A percentile compares a stretch with the other conserved stretches of the same genome.
These are phyloP conservation scores for Camelina hispida DNA, from an alignment of 345 rosid species.

Conservation along the genomic window DNA sequence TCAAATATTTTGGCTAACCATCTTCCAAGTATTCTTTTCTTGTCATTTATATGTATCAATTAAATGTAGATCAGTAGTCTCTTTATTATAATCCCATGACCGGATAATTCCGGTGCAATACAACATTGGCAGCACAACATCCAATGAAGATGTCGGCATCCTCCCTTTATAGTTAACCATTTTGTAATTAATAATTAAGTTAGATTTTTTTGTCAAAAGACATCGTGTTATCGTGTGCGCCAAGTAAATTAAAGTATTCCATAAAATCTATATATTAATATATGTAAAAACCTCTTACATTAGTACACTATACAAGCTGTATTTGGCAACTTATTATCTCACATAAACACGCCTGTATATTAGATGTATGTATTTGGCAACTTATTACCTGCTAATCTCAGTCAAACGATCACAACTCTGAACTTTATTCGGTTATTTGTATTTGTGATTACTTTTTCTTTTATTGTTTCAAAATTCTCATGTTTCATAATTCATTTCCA, in stretches of 20 bases:
- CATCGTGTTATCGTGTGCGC: slow-evolving; percentile 26
- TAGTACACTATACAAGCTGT: too few relatives aligned
- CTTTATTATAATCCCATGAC: neutral
- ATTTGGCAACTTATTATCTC: too few relatives aligned
- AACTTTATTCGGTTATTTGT: too few relatives aligned
- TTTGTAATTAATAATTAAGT: neutral
- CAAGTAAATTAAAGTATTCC: neutral
- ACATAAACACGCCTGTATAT: too few relatives aligned
- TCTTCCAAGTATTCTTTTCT: neutral
- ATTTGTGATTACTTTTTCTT: neutral
- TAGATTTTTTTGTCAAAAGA: slow-evolving; percentile 1
- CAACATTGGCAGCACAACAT: neutral
- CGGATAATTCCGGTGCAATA: neutral
- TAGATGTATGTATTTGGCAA: too few relatives aligned
- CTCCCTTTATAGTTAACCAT: neutral
- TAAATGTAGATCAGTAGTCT: neutral
- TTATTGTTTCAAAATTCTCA: too few relatives aligned
- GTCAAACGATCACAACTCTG: too few relatives aligned
- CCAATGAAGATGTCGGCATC: neutral
- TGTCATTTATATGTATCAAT: neutral
- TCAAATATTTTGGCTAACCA: neutral
- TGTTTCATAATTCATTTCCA: neutral
- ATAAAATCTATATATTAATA: neutral
- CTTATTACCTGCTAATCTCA: neutral
- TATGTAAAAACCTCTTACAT: too few relatives aligned